phyloP scores from a whole-genome alignment of 176 grass and related monocot species.

The Oryza rufipogon region DNA sequence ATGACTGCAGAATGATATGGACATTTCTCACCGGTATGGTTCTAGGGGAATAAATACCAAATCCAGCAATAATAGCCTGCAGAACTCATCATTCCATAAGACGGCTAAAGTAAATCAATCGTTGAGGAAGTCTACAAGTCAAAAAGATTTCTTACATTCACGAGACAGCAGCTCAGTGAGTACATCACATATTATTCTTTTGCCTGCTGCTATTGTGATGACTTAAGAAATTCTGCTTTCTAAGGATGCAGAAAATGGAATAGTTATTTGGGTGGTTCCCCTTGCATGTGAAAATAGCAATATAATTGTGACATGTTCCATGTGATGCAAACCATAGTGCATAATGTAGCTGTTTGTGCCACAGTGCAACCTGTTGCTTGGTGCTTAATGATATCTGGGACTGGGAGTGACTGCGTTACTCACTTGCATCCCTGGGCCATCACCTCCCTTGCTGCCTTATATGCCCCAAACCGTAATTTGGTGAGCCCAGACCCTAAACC shows the following conservation, averaged over 20 bases:
- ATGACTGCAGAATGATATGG: constrained; percentile 64
- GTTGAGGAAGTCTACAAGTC: constrained; percentile 67
- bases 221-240: neutral
- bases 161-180: constrained; percentile 79
- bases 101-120: constrained; percentile 53
- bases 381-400: neutral
- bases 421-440: neutral
- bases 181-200: constrained; percentile 24
- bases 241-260: neutral
- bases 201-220: neutral
- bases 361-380: neutral
- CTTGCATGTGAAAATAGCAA: neutral
- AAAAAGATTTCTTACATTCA: constrained; percentile 73
- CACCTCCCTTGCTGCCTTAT: neutral
- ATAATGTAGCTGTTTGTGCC: neutral
- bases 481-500: neutral
- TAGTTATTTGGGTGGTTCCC: neutral
- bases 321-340: neutral
- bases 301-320: neutral
- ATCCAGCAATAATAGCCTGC: constrained; percentile 34
- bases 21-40: constrained; percentile 47
- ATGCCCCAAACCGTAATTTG: neutral
- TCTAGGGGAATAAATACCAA: constrained; percentile 43
- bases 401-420: neutral
- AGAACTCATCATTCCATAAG: constrained; percentile 59